These are phyloP conservation scores for Chaetomium strumarium DNA, from an alignment of 2,329 filamentous ascomycete genomes.

Conservation along the genomic window DNA sequence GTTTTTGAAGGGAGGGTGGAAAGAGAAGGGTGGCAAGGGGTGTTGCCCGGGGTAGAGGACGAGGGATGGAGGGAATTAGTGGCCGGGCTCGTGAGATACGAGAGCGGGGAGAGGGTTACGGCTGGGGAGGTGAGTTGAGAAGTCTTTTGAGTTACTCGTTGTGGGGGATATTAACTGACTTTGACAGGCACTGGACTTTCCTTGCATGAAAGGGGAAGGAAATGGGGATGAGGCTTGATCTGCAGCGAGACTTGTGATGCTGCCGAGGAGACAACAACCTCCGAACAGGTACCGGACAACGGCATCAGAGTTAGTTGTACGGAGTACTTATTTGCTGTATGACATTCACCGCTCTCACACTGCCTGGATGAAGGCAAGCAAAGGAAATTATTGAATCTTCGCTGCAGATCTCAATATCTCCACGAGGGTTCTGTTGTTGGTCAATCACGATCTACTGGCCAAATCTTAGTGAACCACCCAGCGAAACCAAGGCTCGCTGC, in stretches of 20 bases:
- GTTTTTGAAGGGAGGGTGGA: slow-evolving; percentile 59
- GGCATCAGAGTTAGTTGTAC: too few relatives aligned
- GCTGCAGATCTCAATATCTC: neutral
- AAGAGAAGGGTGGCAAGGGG: slow-evolving; percentile 57
- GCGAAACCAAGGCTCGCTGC: too few relatives aligned
- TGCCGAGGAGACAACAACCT: too few relatives aligned
- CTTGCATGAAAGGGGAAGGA: slow-evolving; percentile 6
- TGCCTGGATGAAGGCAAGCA: too few relatives aligned
- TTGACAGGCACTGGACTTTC: slow-evolving; percentile 10
- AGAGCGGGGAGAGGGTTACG: slow-evolving; percentile 57
- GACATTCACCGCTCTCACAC: too few relatives aligned
- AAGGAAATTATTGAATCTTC: too few relatives aligned
- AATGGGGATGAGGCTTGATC: neutral
- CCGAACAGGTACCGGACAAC: too few relatives aligned
- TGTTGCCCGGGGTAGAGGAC: slow-evolving; percentile 57
- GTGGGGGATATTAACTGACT: slow-evolving; percentile 2
- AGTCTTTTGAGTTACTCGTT: neutral
- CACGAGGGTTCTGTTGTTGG: neutral
- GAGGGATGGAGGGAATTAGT: slow-evolving; percentile 58
- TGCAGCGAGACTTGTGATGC: too few relatives aligned
- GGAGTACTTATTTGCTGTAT: too few relatives aligned
- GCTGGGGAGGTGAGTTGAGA: slow-evolving; percentile 39
- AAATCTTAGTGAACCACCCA: neutral
- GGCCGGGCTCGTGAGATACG: slow-evolving; percentile 62
- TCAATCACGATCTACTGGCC: slow-evolving; percentile 2